Evolutionary conservation across 2,329 filamentous ascomycete genomes (phyloP).

Genomic region (Colletotrichum salicis): DNA sequence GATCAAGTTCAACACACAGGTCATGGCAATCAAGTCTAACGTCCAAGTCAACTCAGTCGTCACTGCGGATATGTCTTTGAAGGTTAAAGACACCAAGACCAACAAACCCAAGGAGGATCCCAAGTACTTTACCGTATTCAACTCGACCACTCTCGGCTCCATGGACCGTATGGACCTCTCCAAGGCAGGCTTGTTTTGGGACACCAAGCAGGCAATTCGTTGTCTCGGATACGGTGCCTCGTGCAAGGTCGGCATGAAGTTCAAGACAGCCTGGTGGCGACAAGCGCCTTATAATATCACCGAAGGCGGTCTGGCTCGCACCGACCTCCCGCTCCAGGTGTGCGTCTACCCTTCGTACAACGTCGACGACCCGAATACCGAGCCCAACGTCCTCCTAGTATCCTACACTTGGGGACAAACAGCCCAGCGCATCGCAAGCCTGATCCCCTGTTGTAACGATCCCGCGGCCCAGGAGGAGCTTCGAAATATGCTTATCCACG

Average conservation of each 20-base stretch:
- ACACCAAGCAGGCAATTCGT: constrained; percentile 39
- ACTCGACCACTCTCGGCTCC: constrained; percentile 41
- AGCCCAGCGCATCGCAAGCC: constrained; percentile 42
- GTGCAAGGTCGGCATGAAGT: constrained; percentile 49
- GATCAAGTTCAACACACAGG: neutral
- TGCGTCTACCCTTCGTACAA: constrained; percentile 49
- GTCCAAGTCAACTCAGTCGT: neutral
- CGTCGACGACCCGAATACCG: constrained; percentile 32
- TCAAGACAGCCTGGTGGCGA: constrained; percentile 46
- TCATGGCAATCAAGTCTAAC: neutral
- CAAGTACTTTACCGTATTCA: constrained; percentile 43
- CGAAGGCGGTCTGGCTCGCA: constrained; percentile 37
- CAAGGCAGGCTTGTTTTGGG: neutral
- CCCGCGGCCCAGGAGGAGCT: constrained; percentile 6
- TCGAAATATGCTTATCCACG: constrained; percentile 19
- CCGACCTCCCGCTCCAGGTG: constrained; percentile 37
- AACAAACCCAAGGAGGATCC: no score
- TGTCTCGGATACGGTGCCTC: constrained; percentile 43
- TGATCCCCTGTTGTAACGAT: constrained; percentile 3
- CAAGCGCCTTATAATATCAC: constrained; percentile 2
- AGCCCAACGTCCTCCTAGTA: constrained; percentile 44
- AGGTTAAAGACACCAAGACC: neutral
- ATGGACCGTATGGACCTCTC: constrained; percentile 44
- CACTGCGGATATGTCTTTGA: no score
- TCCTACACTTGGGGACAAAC: constrained; percentile 48